Conservation (phyloP, 2,329 filamentous ascomycete species). For the Drechmeria coniospora region DNA sequence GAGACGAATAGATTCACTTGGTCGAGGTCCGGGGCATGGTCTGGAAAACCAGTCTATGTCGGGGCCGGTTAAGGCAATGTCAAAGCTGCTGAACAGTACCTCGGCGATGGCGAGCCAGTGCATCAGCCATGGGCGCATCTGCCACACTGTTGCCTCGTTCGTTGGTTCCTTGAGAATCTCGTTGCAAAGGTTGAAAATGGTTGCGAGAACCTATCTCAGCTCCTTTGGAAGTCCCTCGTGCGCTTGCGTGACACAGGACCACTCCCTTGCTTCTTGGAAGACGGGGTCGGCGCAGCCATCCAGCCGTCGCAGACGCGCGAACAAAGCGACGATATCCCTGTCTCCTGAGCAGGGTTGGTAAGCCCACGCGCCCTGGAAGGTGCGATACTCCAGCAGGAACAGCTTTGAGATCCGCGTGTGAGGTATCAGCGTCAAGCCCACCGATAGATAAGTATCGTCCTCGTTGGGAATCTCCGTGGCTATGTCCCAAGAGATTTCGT, state of each 20-base stretch:
- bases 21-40: not conserved
- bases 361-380: constrained; percentile 11
- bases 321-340: constrained; percentile 8
- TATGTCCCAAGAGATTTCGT: not conserved
- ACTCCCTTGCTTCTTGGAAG: constrained; percentile 14
- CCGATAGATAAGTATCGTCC: constrained; percentile 10
- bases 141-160: constrained; percentile 8
- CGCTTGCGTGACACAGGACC: constrained; percentile 16
- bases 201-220: constrained; percentile 16
- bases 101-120: constrained; percentile 13
- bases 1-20: not conserved
- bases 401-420: constrained; percentile 9
- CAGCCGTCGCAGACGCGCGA: constrained; percentile 8
- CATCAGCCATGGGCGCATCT: constrained; percentile 14
- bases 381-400: constrained; percentile 12
- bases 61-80: constrained; percentile 7
- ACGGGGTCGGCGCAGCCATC: constrained; percentile 10
- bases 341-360: constrained; percentile 15
- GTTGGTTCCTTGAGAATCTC: constrained; percentile 10
- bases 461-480: constrained; percentile 8
- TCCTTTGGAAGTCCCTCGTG: constrained; percentile 10
- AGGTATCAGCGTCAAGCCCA: constrained; percentile 9
- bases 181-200: constrained; percentile 15
- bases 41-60: constrained; percentile 11
- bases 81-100: constrained; percentile 8